Evolutionary conservation across 257 asterid species (phyloP), one percentile per base, ranked within the genome.

Genomic region (Ilex asprella): DNA sequence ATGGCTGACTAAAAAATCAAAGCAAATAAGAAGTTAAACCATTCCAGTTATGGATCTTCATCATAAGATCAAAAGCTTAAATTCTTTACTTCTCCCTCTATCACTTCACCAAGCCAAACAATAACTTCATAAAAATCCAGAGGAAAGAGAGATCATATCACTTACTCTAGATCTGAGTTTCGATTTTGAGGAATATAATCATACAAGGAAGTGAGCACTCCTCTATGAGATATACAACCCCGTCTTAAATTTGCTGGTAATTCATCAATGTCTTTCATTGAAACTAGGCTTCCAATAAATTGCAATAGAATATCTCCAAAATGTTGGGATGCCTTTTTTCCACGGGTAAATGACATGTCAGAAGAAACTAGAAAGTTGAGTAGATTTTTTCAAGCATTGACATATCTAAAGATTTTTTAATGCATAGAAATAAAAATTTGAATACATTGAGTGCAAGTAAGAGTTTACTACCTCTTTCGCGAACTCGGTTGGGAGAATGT

Each of bases 401-500:
- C 7, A 7, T 35, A 2, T 35, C 41, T n/a, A 2, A 35, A 35
- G 41, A 35, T 35, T 2, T 35, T 2, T 35, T 35, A 2, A 35
- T 35, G 39, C 39, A 60, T 31, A 44, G 73, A 39, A 60, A 31
- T 58, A 12, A 13, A 58, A 58, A 32, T 6, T 56, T 15, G n/a
- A 44, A 16, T 55, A 43, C 0, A 55, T 46, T 50, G 63, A 49
- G 11, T 43, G 50, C 27, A 41, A 62, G 39, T 21, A 30, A 27
- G 57, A 61, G 55, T 41, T 16, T 11, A 6, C 31, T 12, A 89
- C 99, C 97, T 89, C 99, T 80, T 83, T 85, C 3, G 99, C 99
- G 65, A 86, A 85, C 81, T 93, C 96, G 0, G 99, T 93, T 0
- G 99, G 99, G 61, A 93, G 99, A 78, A 89, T 89, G 79, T 93